Evolutionary conservation across 495 filamentous ascomycete species (phyloP).

Genomic region (Aspergillus sclerotiicarbonarius): DNA sequence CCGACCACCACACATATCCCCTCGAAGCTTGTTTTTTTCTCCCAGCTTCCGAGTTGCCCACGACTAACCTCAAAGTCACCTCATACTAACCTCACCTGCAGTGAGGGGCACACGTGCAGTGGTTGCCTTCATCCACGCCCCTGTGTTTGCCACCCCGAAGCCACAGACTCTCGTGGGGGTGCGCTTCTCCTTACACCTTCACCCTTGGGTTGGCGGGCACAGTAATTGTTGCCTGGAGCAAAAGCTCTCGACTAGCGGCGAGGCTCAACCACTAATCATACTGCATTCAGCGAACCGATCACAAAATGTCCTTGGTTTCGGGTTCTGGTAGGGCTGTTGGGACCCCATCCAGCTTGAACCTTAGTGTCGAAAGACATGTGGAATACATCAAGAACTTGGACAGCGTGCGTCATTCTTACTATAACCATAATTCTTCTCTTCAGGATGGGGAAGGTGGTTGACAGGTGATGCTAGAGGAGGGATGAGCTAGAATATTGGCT

Average conservation of each 20-base stretch:
- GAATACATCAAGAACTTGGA: slow-evolving; percentile 92
- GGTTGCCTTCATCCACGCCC: background rate
- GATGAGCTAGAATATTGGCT: slow-evolving; percentile 97
- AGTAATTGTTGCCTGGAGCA: background rate
- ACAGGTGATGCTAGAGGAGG: slow-evolving; percentile 59
- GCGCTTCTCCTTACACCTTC: background rate
- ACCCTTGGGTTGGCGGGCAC: background rate
- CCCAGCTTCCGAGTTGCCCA: background rate
- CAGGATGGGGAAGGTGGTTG: slow-evolving; percentile 28
- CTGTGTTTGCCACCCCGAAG: slow-evolving; percentile 2
- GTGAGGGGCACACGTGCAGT: background rate
- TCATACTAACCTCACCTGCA: slow-evolving; percentile 8
- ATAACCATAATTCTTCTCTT: slow-evolving; percentile 22
- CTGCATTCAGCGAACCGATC: too few species aligned
- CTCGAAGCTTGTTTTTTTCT: slow-evolving; percentile 4
- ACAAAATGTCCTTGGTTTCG: slow-evolving; percentile 58
- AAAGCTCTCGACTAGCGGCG: background rate
- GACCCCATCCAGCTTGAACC: slow-evolving; percentile 48
- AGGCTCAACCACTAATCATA: background rate
- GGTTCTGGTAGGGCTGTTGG: slow-evolving; percentile 57
- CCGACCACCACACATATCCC: slow-evolving; percentile 6
- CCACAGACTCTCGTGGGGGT: background rate
- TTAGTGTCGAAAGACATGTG: slow-evolving; percentile 77
- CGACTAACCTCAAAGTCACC: slow-evolving; percentile 1
- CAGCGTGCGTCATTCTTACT: slow-evolving; percentile 55